phyloP scores from a whole-genome alignment of 2,329 filamentous ascomycete genomes.

The Hirsutella thompsonii region DNA sequence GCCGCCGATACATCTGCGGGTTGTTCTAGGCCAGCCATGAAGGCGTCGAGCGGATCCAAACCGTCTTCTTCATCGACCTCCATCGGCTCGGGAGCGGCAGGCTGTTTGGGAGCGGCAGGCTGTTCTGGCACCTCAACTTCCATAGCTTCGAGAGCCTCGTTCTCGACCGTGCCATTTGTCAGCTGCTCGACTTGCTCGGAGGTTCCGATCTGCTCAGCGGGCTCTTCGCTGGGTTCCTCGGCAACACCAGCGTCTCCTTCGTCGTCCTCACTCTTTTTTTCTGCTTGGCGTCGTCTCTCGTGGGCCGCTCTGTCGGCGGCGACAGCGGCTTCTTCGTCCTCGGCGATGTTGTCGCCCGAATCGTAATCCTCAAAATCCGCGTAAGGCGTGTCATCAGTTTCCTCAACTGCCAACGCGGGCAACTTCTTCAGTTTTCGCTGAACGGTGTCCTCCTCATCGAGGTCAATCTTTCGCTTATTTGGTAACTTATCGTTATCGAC shows the following conservation, averaged over 20 bases:
- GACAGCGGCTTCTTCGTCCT: constrained; percentile 76
- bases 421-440: constrained; percentile 86
- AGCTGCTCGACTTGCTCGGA: constrained; percentile 9
- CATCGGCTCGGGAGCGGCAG: constrained; percentile 31
- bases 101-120: constrained; percentile 4
- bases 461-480: constrained; percentile 63
- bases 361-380: constrained; percentile 55
- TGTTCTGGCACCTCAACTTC: neutral
- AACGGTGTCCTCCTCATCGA: constrained; percentile 79
- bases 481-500: constrained; percentile 53
- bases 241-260: constrained; percentile 13
- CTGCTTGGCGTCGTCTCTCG: constrained; percentile 55
- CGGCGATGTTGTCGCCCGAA: constrained; percentile 62
- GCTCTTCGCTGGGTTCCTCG: too few relatives aligned
- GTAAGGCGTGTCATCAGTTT: constrained; percentile 48
- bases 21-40: constrained; percentile 63
- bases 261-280: constrained; percentile 30
- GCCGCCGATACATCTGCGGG: constrained; percentile 34
- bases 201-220: too few relatives aligned
- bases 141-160: constrained; percentile 2
- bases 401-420: constrained; percentile 55
- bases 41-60: constrained; percentile 88
- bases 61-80: constrained; percentile 53
- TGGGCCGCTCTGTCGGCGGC: constrained; percentile 76
- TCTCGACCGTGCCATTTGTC: constrained; percentile 10